Evolutionary conservation across 805 yeast species (phyloP).

Genomic region (Kluyveromyces wickerhamii): DNA sequence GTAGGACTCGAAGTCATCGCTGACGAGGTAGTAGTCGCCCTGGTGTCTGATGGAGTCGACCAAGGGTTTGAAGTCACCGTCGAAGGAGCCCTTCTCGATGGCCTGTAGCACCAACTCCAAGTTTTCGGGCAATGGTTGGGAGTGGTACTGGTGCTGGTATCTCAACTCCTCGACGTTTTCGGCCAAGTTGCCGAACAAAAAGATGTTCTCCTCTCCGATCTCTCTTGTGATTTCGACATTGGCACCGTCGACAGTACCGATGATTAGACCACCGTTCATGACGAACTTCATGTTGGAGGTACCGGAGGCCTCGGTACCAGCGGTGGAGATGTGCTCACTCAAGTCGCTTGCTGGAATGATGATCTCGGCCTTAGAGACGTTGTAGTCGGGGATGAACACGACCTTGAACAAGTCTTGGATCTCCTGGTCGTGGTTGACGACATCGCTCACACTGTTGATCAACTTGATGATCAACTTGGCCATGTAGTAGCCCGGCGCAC

Average conservation of each 20-base stretch:
- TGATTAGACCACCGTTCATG: constrained; percentile 84
- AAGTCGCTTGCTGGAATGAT: constrained; percentile 86
- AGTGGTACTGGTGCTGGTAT: constrained; percentile 58
- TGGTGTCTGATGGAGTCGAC: constrained; percentile 62
- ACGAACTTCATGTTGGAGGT: constrained; percentile 95
- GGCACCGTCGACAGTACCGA: constrained; percentile 97
- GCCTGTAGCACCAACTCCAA: constrained; percentile 55
- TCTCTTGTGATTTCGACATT: constrained; percentile 92
- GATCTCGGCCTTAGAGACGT: constrained; percentile 89
- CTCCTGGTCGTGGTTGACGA: constrained; percentile 70
- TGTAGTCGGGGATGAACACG: constrained; percentile 84
- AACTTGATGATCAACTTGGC: constrained; percentile 86
- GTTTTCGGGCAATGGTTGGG: constrained; percentile 47
- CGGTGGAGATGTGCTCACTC: constrained; percentile 91
- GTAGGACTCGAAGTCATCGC: constrained; percentile 84
- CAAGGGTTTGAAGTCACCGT: constrained; percentile 55
- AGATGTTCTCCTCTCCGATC: constrained; percentile 87
- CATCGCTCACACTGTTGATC: constrained; percentile 72
- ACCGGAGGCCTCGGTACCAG: constrained; percentile 96
- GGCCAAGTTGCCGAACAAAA: constrained; percentile 82
- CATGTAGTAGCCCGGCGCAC: constrained; percentile 97
- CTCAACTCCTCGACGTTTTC: constrained; percentile 85
- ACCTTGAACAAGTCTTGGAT: constrained; percentile 74
- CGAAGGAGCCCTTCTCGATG: constrained; percentile 59
- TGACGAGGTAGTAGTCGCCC: constrained; percentile 81